Evolutionary conservation across 176 grass and related monocot genomes (phyloP), one percentile per base, ranked within the genome.

Genomic region (Carex scoparia): DNA sequence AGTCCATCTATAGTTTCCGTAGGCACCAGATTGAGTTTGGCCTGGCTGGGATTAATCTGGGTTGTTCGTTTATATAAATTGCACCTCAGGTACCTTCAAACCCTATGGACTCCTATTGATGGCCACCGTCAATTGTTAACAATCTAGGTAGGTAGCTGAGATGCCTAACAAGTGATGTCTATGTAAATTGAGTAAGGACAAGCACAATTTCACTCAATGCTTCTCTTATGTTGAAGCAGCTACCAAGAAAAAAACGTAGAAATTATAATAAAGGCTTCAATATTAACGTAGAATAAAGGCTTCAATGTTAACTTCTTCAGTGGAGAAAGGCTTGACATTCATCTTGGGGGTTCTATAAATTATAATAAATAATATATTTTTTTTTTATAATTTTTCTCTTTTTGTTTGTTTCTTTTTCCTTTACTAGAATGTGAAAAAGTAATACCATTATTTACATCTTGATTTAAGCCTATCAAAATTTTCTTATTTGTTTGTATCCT

Each of bases 361-460:
- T 3, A 75, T 30, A 27, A 75, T n/a, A 30, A 75, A 54, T 51
- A 10, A 28, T 53, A 73, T 49, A 23, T 3, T 12, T 49, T 1
- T 1, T 73, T 65, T 35, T 68, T 31, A 38, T 37, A 35, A 38
- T 68, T 38, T 8, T 64, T 64, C 23, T 64, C 12, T 16, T 28
- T 27, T 63, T 63, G 58, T 15, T 37, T 37, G 1, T 37, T 23
- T 27, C 28, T 7, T 75, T 75, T 75, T 8, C 9, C 44, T 30
- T 80, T 61, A 40, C 44, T 86, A 97, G 94, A 97, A 93, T 84
- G 46, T 97, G 73, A 92, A 97, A 15, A 94, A 86, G 87, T 87
- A 23, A 23, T 23, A 23, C 23, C 23, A 23, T 23, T 23, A 23
- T 23, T 23, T 23, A 23, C 23, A 23, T 30, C 16, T 75, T 75